Base-by-base conservation (phyloP, 2,329 filamentous ascomycete species). In the Pestalotiopsis sp. region DNA sequence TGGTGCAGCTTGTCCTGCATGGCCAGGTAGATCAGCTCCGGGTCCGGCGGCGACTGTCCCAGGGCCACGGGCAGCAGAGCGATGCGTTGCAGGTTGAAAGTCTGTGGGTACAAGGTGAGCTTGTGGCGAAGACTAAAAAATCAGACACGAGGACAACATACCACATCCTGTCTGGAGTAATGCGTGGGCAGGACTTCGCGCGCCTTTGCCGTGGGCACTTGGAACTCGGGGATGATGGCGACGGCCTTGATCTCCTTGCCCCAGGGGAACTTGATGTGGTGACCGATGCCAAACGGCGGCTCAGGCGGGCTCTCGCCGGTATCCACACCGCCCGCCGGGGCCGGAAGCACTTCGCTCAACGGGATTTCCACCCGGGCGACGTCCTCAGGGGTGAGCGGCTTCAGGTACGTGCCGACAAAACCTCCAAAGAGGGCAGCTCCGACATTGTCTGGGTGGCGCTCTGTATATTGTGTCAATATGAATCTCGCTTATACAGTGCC, bases 1-100 rank as follows among this genome's bases (percentile, higher is more conserved):
- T 99, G 96, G 83, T 99, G 96, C 70, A 99, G 90, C 82, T 95
- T 97, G 84, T 99, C 96, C 83, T 98, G 96, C 96, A 99, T 99
- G 61, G 95, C 95, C 62, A 97, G 90, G 83, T 97, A 97, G 79
- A 99, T 99, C 81, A 97, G 92, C 75, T 97, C 92, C 25, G 96
- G 92, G 77, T 98, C 92, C 1, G 95, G 95, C 11, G 96, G 95
- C 7, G 93, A 95, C 79, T 94, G 91, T 72, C 95, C 94, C 60
- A 99, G 87, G 1, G 95, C 95, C 12, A 94, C 93, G 39, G 95
- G 95, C 13, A 99, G 88, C 64, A 99, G 87, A 2, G 95, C 95
- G 79, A 97, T 93, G 73, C 96, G 89, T 82, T 98, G 96, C 75
- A 98, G 87, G 83, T 99, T 99, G 86, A 97, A 98, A 38, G 88